These are phyloP conservation scores for Solanum chmielewskii DNA, from an alignment of 257 asterid genomes.

Conservation along the genomic window DNA sequence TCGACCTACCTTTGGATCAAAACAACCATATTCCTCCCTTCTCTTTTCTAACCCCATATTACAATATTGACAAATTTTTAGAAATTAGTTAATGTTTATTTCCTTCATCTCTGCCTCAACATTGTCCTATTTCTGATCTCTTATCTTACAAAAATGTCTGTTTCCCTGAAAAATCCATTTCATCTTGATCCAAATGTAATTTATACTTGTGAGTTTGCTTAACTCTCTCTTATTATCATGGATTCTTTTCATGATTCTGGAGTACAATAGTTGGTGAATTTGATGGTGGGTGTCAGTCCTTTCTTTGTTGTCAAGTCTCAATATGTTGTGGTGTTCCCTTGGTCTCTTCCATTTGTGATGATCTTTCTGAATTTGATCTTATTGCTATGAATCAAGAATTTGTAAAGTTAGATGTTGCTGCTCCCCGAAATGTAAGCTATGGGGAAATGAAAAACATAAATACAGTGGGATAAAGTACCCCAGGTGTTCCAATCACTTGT, in stretches of 20 bases:
- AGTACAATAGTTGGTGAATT: neutral
- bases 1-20: neutral
- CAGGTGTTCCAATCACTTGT: neutral
- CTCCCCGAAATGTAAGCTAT: neutral
- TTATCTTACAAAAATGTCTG: neutral
- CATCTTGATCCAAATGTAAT: neutral
- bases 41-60: neutral
- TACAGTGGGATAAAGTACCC: neutral
- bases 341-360: neutral
- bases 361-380: neutral
- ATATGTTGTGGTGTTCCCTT: neutral
- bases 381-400: neutral
- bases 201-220: neutral
- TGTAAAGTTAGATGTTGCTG: neutral
- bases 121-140: neutral
- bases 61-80: neutral
- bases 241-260: neutral
- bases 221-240: neutral
- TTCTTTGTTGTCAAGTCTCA: neutral
- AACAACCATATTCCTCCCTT: neutral
- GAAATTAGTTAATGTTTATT: neutral
- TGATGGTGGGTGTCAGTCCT: neutral
- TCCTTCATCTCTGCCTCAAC: neutral
- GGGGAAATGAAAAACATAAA: neutral
- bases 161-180: neutral